A percentile compares a stretch with the other conserved stretches of the same genome.
These are phyloP conservation scores for Hymenoscyphus fraxineus DNA, from an alignment of 2,329 filamentous ascomycete genomes.

Conservation along the genomic window DNA sequence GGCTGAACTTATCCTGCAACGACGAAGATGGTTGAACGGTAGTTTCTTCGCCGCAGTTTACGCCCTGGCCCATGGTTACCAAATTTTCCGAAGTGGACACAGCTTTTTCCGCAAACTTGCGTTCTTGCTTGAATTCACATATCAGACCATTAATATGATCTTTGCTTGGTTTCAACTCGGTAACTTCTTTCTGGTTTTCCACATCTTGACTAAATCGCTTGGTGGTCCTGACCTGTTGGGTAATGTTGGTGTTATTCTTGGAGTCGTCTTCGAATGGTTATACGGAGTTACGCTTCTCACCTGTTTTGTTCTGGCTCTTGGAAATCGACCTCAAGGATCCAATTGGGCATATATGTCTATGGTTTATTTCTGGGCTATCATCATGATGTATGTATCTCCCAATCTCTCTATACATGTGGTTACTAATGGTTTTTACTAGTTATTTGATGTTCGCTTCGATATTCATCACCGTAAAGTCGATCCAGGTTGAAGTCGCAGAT, in stretches of 20 bases:
- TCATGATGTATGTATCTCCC: slow-evolving; percentile 72
- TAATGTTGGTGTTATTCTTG: slow-evolving; percentile 71
- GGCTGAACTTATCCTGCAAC: slow-evolving; percentile 91
- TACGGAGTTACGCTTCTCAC: slow-evolving; percentile 89
- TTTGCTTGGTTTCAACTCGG: slow-evolving; percentile 98
- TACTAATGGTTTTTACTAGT: slow-evolving; percentile 37
- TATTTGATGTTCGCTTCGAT: slow-evolving; percentile 94
- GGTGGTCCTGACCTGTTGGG: slow-evolving; percentile 67
- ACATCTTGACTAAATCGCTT: slow-evolving; percentile 87
- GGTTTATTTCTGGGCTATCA: slow-evolving; percentile 96
- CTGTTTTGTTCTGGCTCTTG: slow-evolving; percentile 91
- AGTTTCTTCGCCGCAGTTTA: slow-evolving; percentile 98
- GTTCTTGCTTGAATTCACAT: slow-evolving; percentile 89
- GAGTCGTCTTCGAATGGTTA: slow-evolving; percentile 91
- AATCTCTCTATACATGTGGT: background rate
- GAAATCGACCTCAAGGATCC: slow-evolving; percentile 90
- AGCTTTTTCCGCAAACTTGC: slow-evolving; percentile 81
- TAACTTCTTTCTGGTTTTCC: slow-evolving; percentile 99
- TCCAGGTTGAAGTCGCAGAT: slow-evolving; percentile 65
- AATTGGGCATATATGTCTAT: slow-evolving; percentile 93
- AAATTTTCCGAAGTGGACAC: slow-evolving; percentile 92
- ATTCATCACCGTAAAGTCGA: slow-evolving; percentile 86
- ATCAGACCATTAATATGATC: slow-evolving; percentile 94
- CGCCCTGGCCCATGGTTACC: slow-evolving; percentile 89
- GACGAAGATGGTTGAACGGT: slow-evolving; percentile 95